Evolutionary conservation across 2,329 filamentous ascomycete species (phyloP).

Genomic region (Beauveria rudraprayagi): DNA sequence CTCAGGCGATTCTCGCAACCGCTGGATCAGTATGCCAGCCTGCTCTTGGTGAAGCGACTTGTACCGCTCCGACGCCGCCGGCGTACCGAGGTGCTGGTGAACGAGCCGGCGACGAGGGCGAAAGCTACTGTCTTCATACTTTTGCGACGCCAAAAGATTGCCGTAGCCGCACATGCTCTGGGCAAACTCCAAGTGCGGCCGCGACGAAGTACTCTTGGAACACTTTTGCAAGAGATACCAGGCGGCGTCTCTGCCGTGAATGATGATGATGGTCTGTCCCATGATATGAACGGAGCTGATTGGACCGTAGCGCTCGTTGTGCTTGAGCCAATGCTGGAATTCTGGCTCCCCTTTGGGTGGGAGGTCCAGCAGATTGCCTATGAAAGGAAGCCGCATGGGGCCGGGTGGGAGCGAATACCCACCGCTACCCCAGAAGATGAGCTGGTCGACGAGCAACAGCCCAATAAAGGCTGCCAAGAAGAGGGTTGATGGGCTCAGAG

Average conservation of each 20-base stretch:
- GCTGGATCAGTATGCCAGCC: constrained; percentile 9
- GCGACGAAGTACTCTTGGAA: constrained; percentile 21
- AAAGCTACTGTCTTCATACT: constrained; percentile 15
- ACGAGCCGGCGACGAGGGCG: constrained; percentile 20
- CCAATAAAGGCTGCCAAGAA: neutral
- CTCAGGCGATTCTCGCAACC: constrained; percentile 10
- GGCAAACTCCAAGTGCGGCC: constrained; percentile 20
- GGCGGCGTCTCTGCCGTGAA: constrained; percentile 28
- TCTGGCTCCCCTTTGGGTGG: constrained; percentile 25
- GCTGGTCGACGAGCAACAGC: neutral
- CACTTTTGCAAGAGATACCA: constrained; percentile 28
- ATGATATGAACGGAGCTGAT: constrained; percentile 16
- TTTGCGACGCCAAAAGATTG: constrained; percentile 16
- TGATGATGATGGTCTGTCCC: constrained; percentile 29
- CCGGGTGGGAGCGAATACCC: constrained; percentile 15
- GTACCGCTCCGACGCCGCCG: constrained; percentile 15
- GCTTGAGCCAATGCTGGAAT: constrained; percentile 26
- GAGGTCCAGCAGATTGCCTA: constrained; percentile 38
- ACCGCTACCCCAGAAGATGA: neutral
- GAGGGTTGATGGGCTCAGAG: neutral
- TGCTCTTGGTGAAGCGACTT: constrained; percentile 10
- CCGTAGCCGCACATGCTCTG: constrained; percentile 21
- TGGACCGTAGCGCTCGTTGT: constrained; percentile 24
- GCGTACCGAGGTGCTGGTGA: constrained; percentile 23
- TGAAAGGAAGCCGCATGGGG: constrained; percentile 27